Conservation (phyloP, 2,329 filamentous ascomycete species). For the Fusarium chaquense region DNA sequence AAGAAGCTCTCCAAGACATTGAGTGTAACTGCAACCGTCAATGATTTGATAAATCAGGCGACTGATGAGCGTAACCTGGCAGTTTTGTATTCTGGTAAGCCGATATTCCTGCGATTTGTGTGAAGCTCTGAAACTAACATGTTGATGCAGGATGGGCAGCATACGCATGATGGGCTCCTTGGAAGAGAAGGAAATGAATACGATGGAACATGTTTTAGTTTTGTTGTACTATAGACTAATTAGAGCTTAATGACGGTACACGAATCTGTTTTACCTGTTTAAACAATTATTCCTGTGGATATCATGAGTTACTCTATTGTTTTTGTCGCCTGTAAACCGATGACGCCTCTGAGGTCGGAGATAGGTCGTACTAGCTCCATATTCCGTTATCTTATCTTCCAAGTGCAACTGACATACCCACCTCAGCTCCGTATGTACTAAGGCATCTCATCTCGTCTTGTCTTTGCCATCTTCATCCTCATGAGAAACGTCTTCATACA, state of each 20-base stretch:
- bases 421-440: slow-evolving; percentile 1
- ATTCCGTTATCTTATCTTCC: slow-evolving; percentile 47
- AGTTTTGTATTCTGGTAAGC: slow-evolving; percentile 83
- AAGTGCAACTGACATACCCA: slow-evolving; percentile 41
- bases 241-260: neutral
- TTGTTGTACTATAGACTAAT: neutral
- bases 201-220: neutral
- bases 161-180: slow-evolving; percentile 53
- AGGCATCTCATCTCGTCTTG: slow-evolving; percentile 14
- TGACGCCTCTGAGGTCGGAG: slow-evolving; percentile 25
- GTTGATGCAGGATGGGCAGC: slow-evolving; percentile 58
- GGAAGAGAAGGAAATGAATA: neutral
- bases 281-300: neutral
- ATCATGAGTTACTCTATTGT: slow-evolving; percentile 1
- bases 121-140: slow-evolving; percentile 39
- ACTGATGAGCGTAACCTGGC: slow-evolving; percentile 93
- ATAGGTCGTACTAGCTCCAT: slow-evolving; percentile 32
- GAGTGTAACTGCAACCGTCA: slow-evolving; percentile 94
- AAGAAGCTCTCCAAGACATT: slow-evolving; percentile 96
- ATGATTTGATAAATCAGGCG: slow-evolving; percentile 95
- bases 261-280: neutral
- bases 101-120: neutral
- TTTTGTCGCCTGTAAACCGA: slow-evolving; percentile 13
- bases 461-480: slow-evolving; percentile 7
- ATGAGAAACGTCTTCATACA: neutral